Conservation (phyloP, 2,329 filamentous ascomycete species). For the Microdochium paspali region DNA sequence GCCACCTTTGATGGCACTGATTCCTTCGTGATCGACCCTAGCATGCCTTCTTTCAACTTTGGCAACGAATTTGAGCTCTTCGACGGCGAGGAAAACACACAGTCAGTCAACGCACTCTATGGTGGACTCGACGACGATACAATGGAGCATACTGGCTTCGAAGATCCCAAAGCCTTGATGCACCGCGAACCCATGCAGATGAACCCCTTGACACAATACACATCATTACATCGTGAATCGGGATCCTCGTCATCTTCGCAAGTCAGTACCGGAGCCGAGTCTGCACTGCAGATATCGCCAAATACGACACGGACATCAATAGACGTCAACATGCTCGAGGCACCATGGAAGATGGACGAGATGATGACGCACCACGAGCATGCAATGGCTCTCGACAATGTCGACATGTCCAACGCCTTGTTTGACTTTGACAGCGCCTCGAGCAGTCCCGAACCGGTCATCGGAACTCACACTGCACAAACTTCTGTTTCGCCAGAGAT, state of each 20-base stretch:
- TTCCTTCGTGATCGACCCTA: constrained; percentile 21
- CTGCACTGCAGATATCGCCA: constrained; percentile 12
- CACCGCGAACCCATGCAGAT: constrained; percentile 2
- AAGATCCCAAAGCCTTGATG: constrained; percentile 10
- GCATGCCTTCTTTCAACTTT: constrained; percentile 19
- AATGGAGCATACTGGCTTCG: constrained; percentile 6
- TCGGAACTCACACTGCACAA: constrained; percentile 4
- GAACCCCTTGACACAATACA: constrained; percentile 1
- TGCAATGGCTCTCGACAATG: constrained; percentile 9
- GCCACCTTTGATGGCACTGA: constrained; percentile 12
- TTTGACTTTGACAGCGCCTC: constrained; percentile 52
- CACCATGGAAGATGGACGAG: background rate
- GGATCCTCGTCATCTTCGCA: constrained; percentile 14
- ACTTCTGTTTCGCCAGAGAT: constrained; percentile 7
- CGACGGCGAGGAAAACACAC: constrained; percentile 18
- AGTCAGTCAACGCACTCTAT: constrained; percentile 17
- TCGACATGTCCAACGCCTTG: constrained; percentile 26
- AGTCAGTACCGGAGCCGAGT: background rate
- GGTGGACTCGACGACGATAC: constrained; percentile 18
- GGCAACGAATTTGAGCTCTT: constrained; percentile 26
- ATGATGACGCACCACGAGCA: constrained; percentile 2
- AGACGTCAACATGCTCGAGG: constrained; percentile 8
- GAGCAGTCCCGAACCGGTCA: constrained; percentile 39
- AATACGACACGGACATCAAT: constrained; percentile 15
- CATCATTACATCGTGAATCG: constrained; percentile 17